Conservation (phyloP, 2,329 filamentous ascomycete species). For the Aotearoamyces nothofagi region DNA sequence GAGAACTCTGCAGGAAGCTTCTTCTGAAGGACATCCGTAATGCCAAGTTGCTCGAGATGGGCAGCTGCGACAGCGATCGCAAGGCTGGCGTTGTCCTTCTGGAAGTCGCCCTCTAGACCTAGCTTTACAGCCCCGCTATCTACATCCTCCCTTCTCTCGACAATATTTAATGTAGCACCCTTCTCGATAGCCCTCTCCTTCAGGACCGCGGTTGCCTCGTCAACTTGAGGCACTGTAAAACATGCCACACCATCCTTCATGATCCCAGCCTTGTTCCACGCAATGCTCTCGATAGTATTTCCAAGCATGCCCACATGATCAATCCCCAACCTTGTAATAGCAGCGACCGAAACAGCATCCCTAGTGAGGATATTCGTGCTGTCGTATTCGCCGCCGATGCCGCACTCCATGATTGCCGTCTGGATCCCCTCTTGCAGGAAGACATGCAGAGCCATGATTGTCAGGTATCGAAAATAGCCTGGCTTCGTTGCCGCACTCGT, state of each 20-base stretch:
- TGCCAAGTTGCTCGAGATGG: conserved; percentile 26
- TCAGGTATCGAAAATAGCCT: conserved; percentile 46
- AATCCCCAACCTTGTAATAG: conserved; percentile 52
- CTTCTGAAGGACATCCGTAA: conserved; percentile 13
- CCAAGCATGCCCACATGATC: conserved; percentile 53
- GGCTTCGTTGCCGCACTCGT: conserved; percentile 21
- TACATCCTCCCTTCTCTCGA: conserved; percentile 28
- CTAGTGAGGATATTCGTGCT: conserved; percentile 49
- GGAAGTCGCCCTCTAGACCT: conserved; percentile 37
- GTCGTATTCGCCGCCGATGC: conserved; percentile 53
- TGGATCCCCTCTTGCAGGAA: conserved; percentile 49
- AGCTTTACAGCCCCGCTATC: conserved; percentile 29
- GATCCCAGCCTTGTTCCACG: conserved; percentile 62
- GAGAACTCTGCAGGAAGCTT: conserved; percentile 41
- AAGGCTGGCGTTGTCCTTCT: conserved; percentile 40
- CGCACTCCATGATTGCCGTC: conserved; percentile 48
- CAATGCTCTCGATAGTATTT: conserved; percentile 46
- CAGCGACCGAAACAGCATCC: conserved; percentile 43
- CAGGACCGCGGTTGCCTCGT: conserved; percentile 30
- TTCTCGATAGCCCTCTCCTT: conserved; percentile 29
- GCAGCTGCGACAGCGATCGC: conserved; percentile 35
- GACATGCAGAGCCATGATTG: conserved; percentile 50
- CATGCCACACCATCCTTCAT: conserved; percentile 44
- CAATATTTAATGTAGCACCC: conserved; percentile 34
- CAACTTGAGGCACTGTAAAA: conserved; percentile 39